Base-by-base conservation (phyloP, 176 grass and related monocot species). In the Cymbopogon citratus region DNA sequence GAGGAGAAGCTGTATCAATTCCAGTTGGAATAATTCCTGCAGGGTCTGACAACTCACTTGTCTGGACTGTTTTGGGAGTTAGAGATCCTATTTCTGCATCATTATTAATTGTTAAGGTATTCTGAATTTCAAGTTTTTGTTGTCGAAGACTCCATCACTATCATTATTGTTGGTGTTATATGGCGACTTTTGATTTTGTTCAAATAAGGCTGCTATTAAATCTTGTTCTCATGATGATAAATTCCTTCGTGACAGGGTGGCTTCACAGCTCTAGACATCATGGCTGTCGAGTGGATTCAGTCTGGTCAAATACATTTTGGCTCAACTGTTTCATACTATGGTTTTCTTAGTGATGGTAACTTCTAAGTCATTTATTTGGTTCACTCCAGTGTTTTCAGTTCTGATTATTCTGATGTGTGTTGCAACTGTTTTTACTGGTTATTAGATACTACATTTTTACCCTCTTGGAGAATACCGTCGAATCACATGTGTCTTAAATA, bases 1-100 rank as follows among this genome's bases (percentile, higher is more conserved):
- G 90, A 82, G 84, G 85, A 81, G 92, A 99, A 88, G 92, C 92
- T 84, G 86, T 93, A 69, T 91, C 96, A 57, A 89, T 95, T 91
- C 96, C 96, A 26, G 94, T 99, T 80, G 96, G 96, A 73, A 95
- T 99, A 86, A 99, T 99, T 66, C 96, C 96, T 74, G 96, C 96
- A 74, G 96, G 96, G 69, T 99, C 96, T 88, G 92, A 99, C 74
- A 99, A 99, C 82, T 99, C 96, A 44, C 90, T 99, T 85, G 89
- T 95, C 60, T 99, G 92, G 92, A 99, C 96, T 74, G 91, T 99
- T 85, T 51, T 99, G 70, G 96, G 96, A 84, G 73, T 99, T 78
- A 91, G 91, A 85, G 96, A 99, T 87, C 96, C 96, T n/a, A 86
- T 99, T 89, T 91, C 92, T 12, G 92, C 96, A 44, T 94, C 96